A percentile compares a stretch with the other conserved stretches of the same genome.
Evolutionary conservation across 2,329 filamentous ascomycete species (phyloP).

Genomic region (Penicillium sp.): DNA sequence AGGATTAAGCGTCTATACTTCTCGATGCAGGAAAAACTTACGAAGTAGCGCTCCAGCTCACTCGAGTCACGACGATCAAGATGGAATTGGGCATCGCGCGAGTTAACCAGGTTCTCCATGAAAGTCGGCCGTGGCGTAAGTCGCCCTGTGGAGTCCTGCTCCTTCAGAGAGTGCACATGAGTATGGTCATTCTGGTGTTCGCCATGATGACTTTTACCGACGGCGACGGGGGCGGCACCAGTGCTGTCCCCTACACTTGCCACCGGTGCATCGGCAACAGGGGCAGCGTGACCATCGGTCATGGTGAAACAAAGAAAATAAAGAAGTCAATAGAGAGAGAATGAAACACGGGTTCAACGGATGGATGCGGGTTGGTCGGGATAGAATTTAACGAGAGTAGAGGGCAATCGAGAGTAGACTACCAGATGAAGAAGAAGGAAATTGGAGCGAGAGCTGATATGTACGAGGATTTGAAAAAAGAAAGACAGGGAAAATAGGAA

Average conservation of each 20-base stretch:
- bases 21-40: slow-evolving; percentile 34
- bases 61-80: slow-evolving; percentile 39
- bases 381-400: slow-evolving; percentile 9
- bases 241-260: slow-evolving; percentile 17
- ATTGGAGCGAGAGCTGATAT: slow-evolving; percentile 3
- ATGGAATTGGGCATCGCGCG: slow-evolving; percentile 38
- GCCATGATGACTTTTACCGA: slow-evolving; percentile 17
- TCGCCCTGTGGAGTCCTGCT: slow-evolving; percentile 30
- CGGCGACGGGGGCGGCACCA: slow-evolving; percentile 21
- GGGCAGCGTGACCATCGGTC: slow-evolving; percentile 25
- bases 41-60: slow-evolving; percentile 66
- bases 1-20: not conserved
- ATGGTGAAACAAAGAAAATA: slow-evolving; percentile 16
- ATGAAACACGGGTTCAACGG: slow-evolving; percentile 7
- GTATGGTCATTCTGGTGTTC: slow-evolving; percentile 19
- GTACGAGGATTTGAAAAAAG: slow-evolving; percentile 6
- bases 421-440: not conserved
- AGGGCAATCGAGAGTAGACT: slow-evolving; percentile 1
- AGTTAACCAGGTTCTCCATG: slow-evolving; percentile 37
- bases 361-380: slow-evolving; percentile 3
- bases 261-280: slow-evolving; percentile 19
- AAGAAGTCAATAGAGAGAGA: not conserved
- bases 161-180: slow-evolving; percentile 19
- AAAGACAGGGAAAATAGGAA: slow-evolving; percentile 14
- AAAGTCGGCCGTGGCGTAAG: slow-evolving; percentile 41